phyloP scores from a whole-genome alignment of 2,329 filamentous ascomycete genomes.

The Aspergillus sp. region DNA sequence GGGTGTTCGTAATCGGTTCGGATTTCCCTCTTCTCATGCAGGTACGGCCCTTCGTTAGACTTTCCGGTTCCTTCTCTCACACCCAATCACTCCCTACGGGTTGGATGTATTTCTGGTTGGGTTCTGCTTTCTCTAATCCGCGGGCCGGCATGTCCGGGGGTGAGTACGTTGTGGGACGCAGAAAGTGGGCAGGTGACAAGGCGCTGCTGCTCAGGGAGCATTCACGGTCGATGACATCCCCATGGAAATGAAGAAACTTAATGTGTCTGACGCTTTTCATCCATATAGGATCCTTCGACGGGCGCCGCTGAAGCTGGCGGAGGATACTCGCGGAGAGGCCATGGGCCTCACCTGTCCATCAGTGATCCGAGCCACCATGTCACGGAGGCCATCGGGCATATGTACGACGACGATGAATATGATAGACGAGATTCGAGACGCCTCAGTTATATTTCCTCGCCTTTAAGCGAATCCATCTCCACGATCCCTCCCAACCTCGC shows the following conservation, averaged over 20 bases:
- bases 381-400: conserved; percentile 83
- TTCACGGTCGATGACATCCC: background rate
- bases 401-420: conserved; percentile 71
- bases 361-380: conserved; percentile 90
- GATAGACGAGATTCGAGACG: conserved; percentile 55
- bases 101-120: no score
- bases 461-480: conserved; percentile 37
- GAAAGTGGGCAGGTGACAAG: background rate
- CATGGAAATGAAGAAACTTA: background rate
- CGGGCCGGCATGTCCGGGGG: conserved; percentile 1
- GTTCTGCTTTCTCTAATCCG: background rate
- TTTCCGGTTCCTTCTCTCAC: background rate
- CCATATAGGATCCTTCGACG: conserved; percentile 31
- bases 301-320: conserved; percentile 33
- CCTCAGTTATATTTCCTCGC: conserved; percentile 61
- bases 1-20: conserved; percentile 14
- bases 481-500: conserved; percentile 28
- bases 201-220: no score
- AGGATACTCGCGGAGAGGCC: conserved; percentile 48
- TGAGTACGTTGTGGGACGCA: background rate
- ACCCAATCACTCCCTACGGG: no score
- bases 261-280: background rate
- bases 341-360: conserved; percentile 58
- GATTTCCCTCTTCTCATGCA: conserved; percentile 29
- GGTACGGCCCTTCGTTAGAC: conserved; percentile 20